Percentiles rank a stretch among this genome's conserved stretches.
phyloP scores from a whole-genome alignment of 768 basidiomycete genomes.

The Tubosaeta sp. region DNA sequence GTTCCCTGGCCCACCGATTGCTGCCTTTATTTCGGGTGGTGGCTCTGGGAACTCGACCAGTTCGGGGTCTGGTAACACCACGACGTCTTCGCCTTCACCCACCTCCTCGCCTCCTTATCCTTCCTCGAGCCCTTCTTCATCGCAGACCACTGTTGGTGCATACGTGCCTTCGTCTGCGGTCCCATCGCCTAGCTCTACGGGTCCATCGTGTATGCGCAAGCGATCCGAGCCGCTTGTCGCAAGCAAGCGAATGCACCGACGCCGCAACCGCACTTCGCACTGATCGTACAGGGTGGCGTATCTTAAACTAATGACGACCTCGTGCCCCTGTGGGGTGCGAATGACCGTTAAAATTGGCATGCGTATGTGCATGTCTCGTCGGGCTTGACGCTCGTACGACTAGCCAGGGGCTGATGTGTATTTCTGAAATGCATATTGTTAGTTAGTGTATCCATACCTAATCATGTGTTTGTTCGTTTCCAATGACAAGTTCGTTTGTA shows the following conservation, averaged over 20 bases:
- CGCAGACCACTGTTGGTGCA: not conserved
- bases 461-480: not conserved
- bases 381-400: not conserved
- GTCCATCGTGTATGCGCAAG: not conserved
- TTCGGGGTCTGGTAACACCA: not conserved
- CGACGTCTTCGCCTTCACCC: not conserved
- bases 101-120: not conserved
- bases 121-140: not conserved
- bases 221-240: not conserved
- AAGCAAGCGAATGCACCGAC: not conserved
- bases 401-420: not conserved
- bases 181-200: not conserved
- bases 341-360: not conserved
- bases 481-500: not conserved
- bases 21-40: constrained; percentile 33
- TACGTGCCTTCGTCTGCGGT: not conserved
- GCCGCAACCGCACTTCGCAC: not conserved
- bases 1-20: constrained; percentile 55
- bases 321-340: not conserved
- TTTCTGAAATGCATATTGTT: not conserved
- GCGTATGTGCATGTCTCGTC: not conserved
- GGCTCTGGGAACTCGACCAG: not conserved
- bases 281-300: not conserved
- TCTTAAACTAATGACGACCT: not conserved
- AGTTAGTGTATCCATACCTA: not conserved